Conservation (phyloP, 2,329 filamentous ascomycete genomes). For the Fusarium sp. region DNA sequence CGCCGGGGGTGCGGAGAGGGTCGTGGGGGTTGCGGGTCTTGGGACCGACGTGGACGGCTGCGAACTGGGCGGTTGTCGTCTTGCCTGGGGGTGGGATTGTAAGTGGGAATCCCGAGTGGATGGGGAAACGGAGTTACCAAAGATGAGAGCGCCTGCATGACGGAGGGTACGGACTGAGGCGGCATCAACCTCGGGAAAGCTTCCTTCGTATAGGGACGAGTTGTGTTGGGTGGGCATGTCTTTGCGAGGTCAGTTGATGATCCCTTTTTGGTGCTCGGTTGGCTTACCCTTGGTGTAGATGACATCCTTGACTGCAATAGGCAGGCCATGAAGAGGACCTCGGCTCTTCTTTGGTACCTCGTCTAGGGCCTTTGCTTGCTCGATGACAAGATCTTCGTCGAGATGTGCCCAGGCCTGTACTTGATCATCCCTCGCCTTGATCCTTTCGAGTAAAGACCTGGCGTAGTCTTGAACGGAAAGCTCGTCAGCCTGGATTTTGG, state of each 20-base stretch:
- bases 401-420: conserved; percentile 62
- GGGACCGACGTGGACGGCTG: conserved; percentile 61
- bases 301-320: conserved; percentile 67
- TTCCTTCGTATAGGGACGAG: conserved; percentile 61
- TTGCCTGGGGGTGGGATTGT: conserved; percentile 28
- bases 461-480: conserved; percentile 61
- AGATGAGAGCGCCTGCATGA: conserved; percentile 64
- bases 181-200: conserved; percentile 59
- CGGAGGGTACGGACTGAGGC: conserved; percentile 61
- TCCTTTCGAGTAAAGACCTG: conserved; percentile 55
- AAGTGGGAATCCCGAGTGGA: neutral
- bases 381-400: conserved; percentile 54
- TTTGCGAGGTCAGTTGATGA: conserved; percentile 25
- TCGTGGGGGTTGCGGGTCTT: conserved; percentile 71
- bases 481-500: conserved; percentile 51
- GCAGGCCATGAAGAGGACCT: conserved; percentile 65
- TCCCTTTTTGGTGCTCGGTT: neutral
- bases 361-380: conserved; percentile 60
- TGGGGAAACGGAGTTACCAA: conserved; percentile 43
- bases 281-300: conserved; percentile 61
- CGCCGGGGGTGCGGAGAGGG: conserved; percentile 68
- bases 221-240: conserved; percentile 66
- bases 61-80: conserved; percentile 68
- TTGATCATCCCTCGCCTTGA: conserved; percentile 53
- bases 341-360: conserved; percentile 55